Evolutionary conservation across 202 grass and related monocot genomes (phyloP).

Genomic region (Brachypodium distachyon): DNA sequence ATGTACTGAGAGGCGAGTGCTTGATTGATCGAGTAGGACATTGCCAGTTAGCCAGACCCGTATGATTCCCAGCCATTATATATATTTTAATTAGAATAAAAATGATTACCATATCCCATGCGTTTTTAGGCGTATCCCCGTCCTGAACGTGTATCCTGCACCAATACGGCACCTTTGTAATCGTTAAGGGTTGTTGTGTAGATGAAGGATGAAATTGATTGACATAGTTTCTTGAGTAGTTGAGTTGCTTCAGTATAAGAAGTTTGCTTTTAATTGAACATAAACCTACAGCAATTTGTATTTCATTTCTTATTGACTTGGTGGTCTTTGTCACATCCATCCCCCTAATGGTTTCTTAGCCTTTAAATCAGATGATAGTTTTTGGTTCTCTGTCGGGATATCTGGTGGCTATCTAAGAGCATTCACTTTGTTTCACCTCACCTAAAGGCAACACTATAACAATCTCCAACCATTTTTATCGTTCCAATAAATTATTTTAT

Average conservation of each 20-base stretch:
- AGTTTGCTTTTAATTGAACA: neutral
- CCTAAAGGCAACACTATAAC: neutral
- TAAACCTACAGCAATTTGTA: neutral
- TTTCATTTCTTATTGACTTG: neutral
- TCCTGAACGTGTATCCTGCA: no score
- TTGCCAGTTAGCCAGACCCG: no score
- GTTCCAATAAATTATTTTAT: neutral
- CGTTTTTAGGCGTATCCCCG: no score
- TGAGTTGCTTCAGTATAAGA: neutral
- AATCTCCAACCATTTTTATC: neutral
- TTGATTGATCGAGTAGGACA: no score
- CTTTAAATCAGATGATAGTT: neutral
- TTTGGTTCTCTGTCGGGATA: neutral
- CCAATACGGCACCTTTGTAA: no score
- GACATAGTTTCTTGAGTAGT: neutral
- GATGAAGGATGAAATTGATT: neutral
- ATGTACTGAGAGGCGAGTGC: no score
- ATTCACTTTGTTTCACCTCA: neutral
- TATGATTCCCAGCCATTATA: no score
- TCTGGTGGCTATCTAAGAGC: neutral
- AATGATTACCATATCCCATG: no score
- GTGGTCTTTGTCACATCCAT: neutral
- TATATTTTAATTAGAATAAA: no score
- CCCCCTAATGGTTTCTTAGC: neutral
- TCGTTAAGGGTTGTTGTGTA: neutral